Evolutionary conservation across 2,329 filamentous ascomycete genomes (phyloP).

Genomic region (Fusarium sp.): DNA sequence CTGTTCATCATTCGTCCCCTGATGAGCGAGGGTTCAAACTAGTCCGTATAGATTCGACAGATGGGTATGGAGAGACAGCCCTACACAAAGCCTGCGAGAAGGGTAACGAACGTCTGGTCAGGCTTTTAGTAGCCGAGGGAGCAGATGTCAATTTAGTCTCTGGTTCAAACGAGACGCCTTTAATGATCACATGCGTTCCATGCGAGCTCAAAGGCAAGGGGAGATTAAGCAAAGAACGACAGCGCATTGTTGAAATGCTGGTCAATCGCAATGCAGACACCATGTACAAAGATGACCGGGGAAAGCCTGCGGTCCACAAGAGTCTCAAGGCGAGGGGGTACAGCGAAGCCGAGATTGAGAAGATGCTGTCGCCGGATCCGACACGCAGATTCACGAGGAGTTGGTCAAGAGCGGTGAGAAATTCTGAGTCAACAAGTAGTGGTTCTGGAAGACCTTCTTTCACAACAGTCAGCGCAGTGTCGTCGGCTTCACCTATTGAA

Average conservation of each 20-base stretch:
- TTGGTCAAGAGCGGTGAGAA: neutral
- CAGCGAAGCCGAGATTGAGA: conserved; percentile 8
- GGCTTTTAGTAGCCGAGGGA: conserved; percentile 17
- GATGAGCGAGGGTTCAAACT: conserved; percentile 1
- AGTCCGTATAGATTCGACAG: conserved; percentile 11
- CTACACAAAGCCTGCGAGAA: conserved; percentile 26
- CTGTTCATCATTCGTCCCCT: neutral
- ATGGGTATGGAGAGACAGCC: conserved; percentile 20
- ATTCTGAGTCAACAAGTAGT: neutral
- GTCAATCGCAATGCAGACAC: conserved; percentile 9
- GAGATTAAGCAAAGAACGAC: conserved; percentile 1
- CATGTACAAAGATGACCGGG: neutral
- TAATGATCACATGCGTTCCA: conserved; percentile 17
- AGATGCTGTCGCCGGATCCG: conserved; percentile 19
- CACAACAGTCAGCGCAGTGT: neutral
- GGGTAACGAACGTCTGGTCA: conserved; percentile 15
- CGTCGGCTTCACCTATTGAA: conserved; percentile 1
- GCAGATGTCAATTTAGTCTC: conserved; percentile 19
- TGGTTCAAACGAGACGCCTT: conserved; percentile 6
- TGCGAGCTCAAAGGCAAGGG: conserved; percentile 9
- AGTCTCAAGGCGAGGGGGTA: conserved; percentile 21
- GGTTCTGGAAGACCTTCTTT: neutral
- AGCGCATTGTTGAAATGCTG: conserved; percentile 7
- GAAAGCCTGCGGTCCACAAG: conserved; percentile 8
- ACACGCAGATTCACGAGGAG: neutral